phyloP scores from a whole-genome alignment of 768 basidiomycete species.

The Rhodotorula diobovata region DNA sequence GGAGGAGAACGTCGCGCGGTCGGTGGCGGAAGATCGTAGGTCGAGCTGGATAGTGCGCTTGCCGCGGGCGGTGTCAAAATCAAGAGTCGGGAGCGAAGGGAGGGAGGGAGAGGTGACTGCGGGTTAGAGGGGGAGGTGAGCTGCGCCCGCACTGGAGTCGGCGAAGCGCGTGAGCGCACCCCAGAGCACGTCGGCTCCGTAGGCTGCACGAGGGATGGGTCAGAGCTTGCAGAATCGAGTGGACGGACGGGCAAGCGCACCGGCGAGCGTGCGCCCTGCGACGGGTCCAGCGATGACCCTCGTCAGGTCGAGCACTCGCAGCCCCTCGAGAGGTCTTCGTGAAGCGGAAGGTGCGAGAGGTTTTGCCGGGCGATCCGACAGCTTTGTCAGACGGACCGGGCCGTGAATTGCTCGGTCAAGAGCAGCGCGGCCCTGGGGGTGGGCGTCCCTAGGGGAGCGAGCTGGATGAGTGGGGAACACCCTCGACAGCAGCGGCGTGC shows the following conservation, averaged over 20 bases:
- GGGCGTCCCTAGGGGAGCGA: conserved; percentile 51
- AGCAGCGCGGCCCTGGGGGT: conserved; percentile 55
- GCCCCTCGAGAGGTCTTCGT: conserved; percentile 52
- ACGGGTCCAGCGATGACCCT: conserved; percentile 60
- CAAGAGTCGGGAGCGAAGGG: conserved; percentile 55
- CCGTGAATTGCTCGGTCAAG: conserved; percentile 53
- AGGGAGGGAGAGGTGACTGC: conserved; percentile 48
- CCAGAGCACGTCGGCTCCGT: too few species aligned
- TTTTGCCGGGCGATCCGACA: too few species aligned
- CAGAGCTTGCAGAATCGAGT: too few species aligned
- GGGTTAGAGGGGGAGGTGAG: too few species aligned
- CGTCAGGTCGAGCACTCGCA: conserved; percentile 60
- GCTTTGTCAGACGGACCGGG: conserved; percentile 49
- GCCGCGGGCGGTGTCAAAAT: conserved; percentile 60
- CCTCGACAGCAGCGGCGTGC: too few species aligned
- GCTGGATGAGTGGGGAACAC: conserved; percentile 45
- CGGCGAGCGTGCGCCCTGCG: conserved; percentile 58
- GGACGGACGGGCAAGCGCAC: conserved; percentile 55
- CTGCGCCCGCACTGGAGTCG: too few species aligned
- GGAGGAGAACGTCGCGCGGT: conserved; percentile 46
- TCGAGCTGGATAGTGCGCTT: conserved; percentile 64
- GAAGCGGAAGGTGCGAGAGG: conserved; percentile 6
- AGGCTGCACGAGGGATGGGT: too few species aligned
- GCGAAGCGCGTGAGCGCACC: too few species aligned
- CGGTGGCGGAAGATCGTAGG: conserved; percentile 46